phyloP scores from a whole-genome alignment of 306 rosid species.

The Boehmeria nivea region DNA sequence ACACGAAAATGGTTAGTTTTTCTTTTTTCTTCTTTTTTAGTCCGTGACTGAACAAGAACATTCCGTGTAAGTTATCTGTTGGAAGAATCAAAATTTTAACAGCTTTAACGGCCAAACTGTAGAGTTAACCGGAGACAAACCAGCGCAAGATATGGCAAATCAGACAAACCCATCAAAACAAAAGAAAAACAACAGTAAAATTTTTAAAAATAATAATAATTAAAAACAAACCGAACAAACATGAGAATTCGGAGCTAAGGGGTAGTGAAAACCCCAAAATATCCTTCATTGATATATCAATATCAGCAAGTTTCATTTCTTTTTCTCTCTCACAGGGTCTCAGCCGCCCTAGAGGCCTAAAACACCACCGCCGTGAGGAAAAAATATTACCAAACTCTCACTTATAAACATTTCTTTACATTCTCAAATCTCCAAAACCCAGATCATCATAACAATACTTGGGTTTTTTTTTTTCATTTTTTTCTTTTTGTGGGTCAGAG shows the following conservation, averaged over 20 bases:
- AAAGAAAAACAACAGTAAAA: not conserved
- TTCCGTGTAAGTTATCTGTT: constrained; percentile 16
- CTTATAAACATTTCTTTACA: constrained; percentile 14
- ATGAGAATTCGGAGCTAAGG: not conserved
- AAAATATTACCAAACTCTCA: constrained; percentile 10
- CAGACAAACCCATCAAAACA: constrained; percentile 26
- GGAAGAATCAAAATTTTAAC: constrained; percentile 7
- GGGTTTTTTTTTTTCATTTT: constrained; percentile 18
- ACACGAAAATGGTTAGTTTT: no score
- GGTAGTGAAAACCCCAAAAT: constrained; percentile 3
- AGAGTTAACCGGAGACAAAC: constrained; percentile 20
- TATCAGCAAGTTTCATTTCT: not conserved
- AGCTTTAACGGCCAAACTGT: constrained; percentile 40
- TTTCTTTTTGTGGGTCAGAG: constrained; percentile 30
- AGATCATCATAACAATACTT: constrained; percentile 5
- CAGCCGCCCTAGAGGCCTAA: not conserved
- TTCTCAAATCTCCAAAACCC: constrained; percentile 26
- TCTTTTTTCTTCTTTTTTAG: no score
- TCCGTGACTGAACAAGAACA: constrained; percentile 25
- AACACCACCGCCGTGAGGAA: constrained; percentile 37
- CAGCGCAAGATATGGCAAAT: constrained; percentile 9
- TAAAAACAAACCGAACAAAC: not conserved
- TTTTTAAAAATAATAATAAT: not conserved
- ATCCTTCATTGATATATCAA: constrained; percentile 9
- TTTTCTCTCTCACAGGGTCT: constrained; percentile 36